Percentiles rank a stretch among this genome's conserved stretches.
These are phyloP conservation scores for Sporothrix sp. DNA, from an alignment of 2,329 filamentous ascomycete species.

Conservation along the genomic window DNA sequence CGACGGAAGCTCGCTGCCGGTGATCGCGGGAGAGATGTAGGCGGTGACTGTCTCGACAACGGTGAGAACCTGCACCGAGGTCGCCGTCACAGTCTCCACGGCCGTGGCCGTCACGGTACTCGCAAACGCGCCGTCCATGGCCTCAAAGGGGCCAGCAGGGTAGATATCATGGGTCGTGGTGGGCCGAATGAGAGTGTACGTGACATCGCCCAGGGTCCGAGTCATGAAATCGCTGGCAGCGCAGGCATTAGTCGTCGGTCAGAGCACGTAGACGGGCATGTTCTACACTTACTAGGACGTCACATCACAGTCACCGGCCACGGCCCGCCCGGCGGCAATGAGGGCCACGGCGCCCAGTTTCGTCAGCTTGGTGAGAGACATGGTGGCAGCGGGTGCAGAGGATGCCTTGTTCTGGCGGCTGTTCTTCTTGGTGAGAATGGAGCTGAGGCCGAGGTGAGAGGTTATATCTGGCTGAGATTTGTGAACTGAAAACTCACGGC, in stretches of 20 bases:
- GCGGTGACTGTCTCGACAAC: neutral
- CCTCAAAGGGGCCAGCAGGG: too few species aligned
- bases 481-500: too few species aligned
- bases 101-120: neutral
- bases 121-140: too few species aligned
- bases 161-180: neutral
- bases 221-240: neutral
- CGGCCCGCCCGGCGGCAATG: neutral
- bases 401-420: neutral
- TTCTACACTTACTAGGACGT: neutral
- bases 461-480: too few species aligned
- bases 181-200: neutral
- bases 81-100: neutral
- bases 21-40: neutral
- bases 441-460: too few species aligned
- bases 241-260: neutral
- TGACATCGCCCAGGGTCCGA: neutral
- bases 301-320: neutral
- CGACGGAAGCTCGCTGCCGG: neutral
- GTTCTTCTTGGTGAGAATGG: neutral
- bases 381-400: neutral
- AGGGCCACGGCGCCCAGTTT: constrained; percentile 1
- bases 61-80: neutral
- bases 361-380: neutral
- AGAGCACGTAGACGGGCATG: too few species aligned